Base-by-base conservation (phyloP, 768 basidiomycete genomes). In the Kwoniella botswanensis region DNA sequence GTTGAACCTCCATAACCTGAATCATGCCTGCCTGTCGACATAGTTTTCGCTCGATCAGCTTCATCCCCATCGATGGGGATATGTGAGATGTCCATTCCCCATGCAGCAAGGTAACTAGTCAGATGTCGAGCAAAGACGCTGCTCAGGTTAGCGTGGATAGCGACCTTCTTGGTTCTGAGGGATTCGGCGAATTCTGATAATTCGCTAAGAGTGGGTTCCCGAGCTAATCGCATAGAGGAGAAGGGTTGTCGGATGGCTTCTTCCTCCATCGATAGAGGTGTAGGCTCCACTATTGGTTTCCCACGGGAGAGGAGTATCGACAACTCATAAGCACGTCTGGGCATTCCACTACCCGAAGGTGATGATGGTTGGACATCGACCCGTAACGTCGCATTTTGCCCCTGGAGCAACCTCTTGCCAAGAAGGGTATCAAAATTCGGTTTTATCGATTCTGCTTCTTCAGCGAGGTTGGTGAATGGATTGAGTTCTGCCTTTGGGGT, bases 81-180 rank as follows among this genome's bases (percentile, higher is more conserved):
- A 84, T 94, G 93, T 63, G 88, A 90, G 54, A 98, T 90, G 77
- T 96, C 93, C 90, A 98, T 88, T 13, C 95, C 94, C 96, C 96
- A 98, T 5, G 92, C 88, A 22, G 92, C 92, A 68, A 99, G 87
- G 84, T 96, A 97, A 75, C 91, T 92, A 26, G 94, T 94, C 44
- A 99, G 86, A 82, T 97, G 93, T 63, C 91, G 92, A 0, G 94
- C 95, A 78, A 98, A 99, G 2, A 90, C 88, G 52, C 93, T 92
- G 73, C 88, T 89, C n/a, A 93, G 88, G 77, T 89, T 90, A 7
- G 96, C 93, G 79, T 95, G 92, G 29, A 99, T 84, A 0, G 88
- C 89, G 0, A 91, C 95, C 75, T 88, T 90, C 84, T 90, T 93
- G 15, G 94, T 93, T 78, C 89, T 89, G 61, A 98, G 84, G 5